Evolutionary conservation across 441 rosid species (phyloP).

Genomic region (Croton setiger): DNA sequence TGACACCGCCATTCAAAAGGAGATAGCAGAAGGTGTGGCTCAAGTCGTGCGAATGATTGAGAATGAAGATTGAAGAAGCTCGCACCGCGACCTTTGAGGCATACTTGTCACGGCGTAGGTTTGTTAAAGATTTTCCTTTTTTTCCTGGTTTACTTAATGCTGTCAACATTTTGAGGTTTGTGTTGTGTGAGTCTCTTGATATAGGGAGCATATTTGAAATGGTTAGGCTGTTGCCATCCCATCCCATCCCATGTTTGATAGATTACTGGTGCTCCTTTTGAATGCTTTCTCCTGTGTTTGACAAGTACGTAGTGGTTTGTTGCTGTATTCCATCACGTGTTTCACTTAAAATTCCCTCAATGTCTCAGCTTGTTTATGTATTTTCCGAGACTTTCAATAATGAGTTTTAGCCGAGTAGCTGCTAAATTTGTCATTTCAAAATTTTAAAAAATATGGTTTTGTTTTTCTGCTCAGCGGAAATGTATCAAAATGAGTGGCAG

Average conservation of each 20-base stretch:
- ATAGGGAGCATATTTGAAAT: slow-evolving; percentile 1
- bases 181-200: slow-evolving; percentile 6
- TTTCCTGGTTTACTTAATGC: not conserved
- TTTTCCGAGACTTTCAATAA: not conserved
- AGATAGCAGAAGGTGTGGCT: slow-evolving; percentile 77
- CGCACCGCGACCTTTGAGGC: slow-evolving; percentile 25
- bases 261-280: slow-evolving; percentile 2
- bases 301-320: not conserved
- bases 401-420: not conserved
- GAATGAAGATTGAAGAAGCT: slow-evolving; percentile 38
- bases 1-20: slow-evolving; percentile 55
- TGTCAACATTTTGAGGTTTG: not conserved
- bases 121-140: not conserved
- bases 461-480: not conserved
- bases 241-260: not conserved
- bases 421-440: too few relatives aligned
- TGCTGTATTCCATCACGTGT: not conserved
- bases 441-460: too few relatives aligned
- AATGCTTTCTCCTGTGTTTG: not conserved
- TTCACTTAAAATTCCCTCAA: not conserved
- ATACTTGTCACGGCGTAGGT: slow-evolving; percentile 7
- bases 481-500: not conserved
- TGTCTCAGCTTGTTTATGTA: not conserved
- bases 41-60: slow-evolving; percentile 69
- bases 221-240: not conserved